Base-by-base conservation (phyloP, 352 stramenopile species). In the Globisporangium perplexum region DNA sequence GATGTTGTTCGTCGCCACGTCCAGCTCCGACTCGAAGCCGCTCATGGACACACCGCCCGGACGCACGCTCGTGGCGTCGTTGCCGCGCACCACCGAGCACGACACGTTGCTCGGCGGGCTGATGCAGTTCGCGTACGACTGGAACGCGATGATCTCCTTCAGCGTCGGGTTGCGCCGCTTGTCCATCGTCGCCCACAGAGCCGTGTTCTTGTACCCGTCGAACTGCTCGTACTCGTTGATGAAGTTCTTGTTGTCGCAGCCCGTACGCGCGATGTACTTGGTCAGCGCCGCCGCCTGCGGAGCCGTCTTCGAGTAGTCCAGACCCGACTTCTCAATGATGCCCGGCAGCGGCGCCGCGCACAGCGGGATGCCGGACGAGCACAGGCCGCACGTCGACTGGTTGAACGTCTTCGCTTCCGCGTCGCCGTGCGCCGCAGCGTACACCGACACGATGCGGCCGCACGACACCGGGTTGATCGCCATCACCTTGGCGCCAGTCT, bases 211-310 rank as follows among this genome's bases (percentile, higher is more conserved):
- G 60, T 66, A 67, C 43, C 72, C 71, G 41, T 84, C 69, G 60
- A 77, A 86, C 51, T 71, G 26, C 31, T 72, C 62, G 60, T 82
- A 86, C 58, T 75, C 75, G 44, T 70, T 72, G 49, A 84, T 82
- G 33, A 59, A 55, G 51, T 71, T 61, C n/a, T 72, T 66, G 50
- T 86, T 72, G 28, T 86, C 66, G 36, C 75, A 86, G 18, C 75
- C 75, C 15, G 75, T 83, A 26, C 58, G 61, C 42, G 70, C 51
- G 7, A 63, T 71, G 64, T 77, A 84, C 58, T 54, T 69, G 55
- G 60, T 62, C 14, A 86, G 64, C 4, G 35, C 43, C 4, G 53
- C 51, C 1, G 60, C 43, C 15, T 54, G 41, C 3, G 75, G 75
- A 5, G 70, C 49, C 5, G 55, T 57, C 38, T 49, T 60, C 17